Conservation (phyloP, 2,329 filamentous ascomycete species). For the Cryphonectria parasitica region DNA sequence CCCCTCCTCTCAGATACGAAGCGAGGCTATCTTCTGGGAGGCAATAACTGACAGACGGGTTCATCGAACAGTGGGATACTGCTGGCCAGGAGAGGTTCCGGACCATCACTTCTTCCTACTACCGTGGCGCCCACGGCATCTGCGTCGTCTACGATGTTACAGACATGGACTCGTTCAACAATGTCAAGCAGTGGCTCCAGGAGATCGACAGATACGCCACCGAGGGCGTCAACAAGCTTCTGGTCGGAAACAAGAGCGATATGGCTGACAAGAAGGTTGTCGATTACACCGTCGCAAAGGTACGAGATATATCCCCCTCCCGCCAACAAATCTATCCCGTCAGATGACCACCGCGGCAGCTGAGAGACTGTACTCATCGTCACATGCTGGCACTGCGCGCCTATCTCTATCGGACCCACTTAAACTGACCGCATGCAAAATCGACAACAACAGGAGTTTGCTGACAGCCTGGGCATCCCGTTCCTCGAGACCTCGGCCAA, state of each 20-base stretch:
- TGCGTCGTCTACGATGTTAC: slow-evolving; percentile 99
- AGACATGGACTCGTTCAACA: slow-evolving; percentile 99
- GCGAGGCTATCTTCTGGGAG: not conserved
- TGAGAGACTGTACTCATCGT: slow-evolving; percentile 16
- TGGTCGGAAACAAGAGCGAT: slow-evolving; percentile 99
- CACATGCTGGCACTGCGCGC: slow-evolving; percentile 24
- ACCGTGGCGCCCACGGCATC: slow-evolving; percentile 97
- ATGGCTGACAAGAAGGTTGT: slow-evolving; percentile 99
- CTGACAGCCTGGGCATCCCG: slow-evolving; percentile 96
- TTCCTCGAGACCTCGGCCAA: slow-evolving; percentile 99
- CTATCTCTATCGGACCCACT: slow-evolving; percentile 23
- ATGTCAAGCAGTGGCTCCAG: slow-evolving; percentile 99
- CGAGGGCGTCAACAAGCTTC: slow-evolving; percentile 98
- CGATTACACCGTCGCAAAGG: slow-evolving; percentile 99
- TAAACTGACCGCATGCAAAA: slow-evolving; percentile 43
- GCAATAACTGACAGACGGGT: slow-evolving; percentile 36
- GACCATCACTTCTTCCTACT: slow-evolving; percentile 99
- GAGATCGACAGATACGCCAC: slow-evolving; percentile 99
- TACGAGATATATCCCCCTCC: slow-evolving; percentile 47
- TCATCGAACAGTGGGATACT: slow-evolving; percentile 82
- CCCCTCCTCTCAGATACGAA: not conserved
- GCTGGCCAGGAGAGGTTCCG: slow-evolving; percentile 99
- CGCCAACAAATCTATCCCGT: slow-evolving; percentile 15
- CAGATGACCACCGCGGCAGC: slow-evolving; percentile 5
- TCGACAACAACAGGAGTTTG: slow-evolving; percentile 78